These are phyloP conservation scores for Coemansia sp. DNA, from an alignment of 192 early-diverging fungal genomes.

Conservation along the genomic window DNA sequence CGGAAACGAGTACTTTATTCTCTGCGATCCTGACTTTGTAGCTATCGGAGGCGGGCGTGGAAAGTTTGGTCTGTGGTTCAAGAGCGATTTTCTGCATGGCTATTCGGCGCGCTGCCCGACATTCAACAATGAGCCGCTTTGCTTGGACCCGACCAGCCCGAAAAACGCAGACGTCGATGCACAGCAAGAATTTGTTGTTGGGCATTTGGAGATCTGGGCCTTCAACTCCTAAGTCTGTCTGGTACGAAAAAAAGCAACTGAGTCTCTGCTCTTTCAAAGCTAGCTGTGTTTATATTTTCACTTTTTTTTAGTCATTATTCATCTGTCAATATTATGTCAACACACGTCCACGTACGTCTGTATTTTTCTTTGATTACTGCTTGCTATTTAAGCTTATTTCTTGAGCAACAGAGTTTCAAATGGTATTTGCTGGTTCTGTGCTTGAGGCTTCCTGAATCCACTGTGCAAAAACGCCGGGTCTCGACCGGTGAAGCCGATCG, in stretches of 20 bases:
- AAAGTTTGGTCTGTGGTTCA: conserved; percentile 74
- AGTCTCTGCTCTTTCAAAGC: too few species aligned
- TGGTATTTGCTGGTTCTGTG: background rate
- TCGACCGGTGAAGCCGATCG: conserved; percentile 7
- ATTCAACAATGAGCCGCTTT: conserved; percentile 73
- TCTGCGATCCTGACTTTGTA: conserved; percentile 71
- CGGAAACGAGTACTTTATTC: conserved; percentile 77
- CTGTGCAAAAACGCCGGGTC: conserved; percentile 5
- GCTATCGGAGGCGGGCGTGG: conserved; percentile 80
- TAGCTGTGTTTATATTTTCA: background rate
- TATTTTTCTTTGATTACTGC: too few species aligned
- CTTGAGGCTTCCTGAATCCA: background rate
- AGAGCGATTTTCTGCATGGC: conserved; percentile 68
- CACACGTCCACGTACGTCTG: too few species aligned
- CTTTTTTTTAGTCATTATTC: too few species aligned
- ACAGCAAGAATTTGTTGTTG: conserved; percentile 52
- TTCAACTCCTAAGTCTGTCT: conserved; percentile 28
- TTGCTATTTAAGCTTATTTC: too few species aligned
- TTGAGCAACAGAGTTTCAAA: too few species aligned
- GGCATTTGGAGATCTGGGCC: conserved; percentile 51
- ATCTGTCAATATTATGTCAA: too few species aligned
- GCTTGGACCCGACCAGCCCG: conserved; percentile 32
- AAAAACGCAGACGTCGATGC: conserved; percentile 36
- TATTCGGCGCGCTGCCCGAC: conserved; percentile 68
- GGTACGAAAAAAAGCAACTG: background rate